Percentiles rank a stretch among this genome's conserved stretches.
These are phyloP conservation scores for Pseudofabraea citricarpa DNA, from an alignment of 2,329 filamentous ascomycete genomes.

Conservation along the genomic window DNA sequence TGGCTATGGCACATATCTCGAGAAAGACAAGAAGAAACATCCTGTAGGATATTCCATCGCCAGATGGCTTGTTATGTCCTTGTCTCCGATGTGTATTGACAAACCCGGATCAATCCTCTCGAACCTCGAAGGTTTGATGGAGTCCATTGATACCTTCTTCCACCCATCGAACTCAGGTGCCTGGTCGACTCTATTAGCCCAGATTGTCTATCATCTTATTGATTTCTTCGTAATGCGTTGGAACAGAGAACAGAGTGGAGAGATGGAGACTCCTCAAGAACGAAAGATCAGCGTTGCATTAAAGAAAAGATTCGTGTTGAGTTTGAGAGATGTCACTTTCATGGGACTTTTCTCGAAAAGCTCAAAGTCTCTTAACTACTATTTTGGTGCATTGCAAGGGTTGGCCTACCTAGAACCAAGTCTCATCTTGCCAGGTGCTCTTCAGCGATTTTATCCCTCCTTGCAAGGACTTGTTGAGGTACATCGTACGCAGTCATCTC, in stretches of 20 bases:
- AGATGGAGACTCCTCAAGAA: slow-evolving; percentile 79
- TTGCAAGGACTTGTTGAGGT: slow-evolving; percentile 96
- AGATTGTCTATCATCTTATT: slow-evolving; percentile 86
- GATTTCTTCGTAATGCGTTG: slow-evolving; percentile 97
- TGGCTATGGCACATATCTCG: slow-evolving; percentile 79
- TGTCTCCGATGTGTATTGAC: slow-evolving; percentile 79
- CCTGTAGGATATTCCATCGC: slow-evolving; percentile 89
- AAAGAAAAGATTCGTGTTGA: slow-evolving; percentile 83
- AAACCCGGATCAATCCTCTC: slow-evolving; percentile 75
- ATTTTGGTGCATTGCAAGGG: slow-evolving; percentile 83
- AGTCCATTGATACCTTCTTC: slow-evolving; percentile 97
- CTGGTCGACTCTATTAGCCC: slow-evolving; percentile 87
- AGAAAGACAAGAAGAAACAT: slow-evolving; percentile 90
- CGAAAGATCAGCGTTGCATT: slow-evolving; percentile 75
- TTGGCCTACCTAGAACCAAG: slow-evolving; percentile 87
- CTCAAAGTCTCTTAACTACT: slow-evolving; percentile 84
- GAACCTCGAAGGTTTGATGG: slow-evolving; percentile 83
- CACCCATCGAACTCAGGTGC: slow-evolving; percentile 92
- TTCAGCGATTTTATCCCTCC: slow-evolving; percentile 95
- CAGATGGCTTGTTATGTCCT: slow-evolving; percentile 85
- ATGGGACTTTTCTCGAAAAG: slow-evolving; percentile 99
- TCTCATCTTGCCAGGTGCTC: slow-evolving; percentile 83
- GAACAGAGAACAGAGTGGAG: slow-evolving; percentile 91
- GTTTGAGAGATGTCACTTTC: slow-evolving; percentile 87
- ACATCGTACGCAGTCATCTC: slow-evolving; percentile 88